Base-by-base conservation (phyloP, 257 asterid genomes). In the Paraleonurus japonicus region DNA sequence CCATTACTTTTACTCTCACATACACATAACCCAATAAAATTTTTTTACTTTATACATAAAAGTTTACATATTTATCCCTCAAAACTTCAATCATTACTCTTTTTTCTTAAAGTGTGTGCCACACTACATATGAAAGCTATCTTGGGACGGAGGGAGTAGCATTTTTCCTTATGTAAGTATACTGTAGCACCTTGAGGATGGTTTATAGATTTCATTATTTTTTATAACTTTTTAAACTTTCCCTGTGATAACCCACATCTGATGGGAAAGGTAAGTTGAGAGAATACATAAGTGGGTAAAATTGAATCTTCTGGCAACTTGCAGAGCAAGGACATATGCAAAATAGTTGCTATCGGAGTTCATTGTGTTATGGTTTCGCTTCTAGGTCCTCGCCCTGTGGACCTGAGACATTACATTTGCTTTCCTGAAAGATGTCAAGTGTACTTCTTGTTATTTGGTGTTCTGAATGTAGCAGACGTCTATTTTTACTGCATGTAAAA, bases 361-460 rank as follows among this genome's bases (percentile, higher is more conserved):
- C 57, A 50, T 50, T 16, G 12, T 50, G 57, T 50, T 50, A 7
- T 50, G 1, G 0, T 17, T 50, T 50, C 4, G 19, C 57, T 50
- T 50, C 57, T 50, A 13, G 19, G 51, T 43, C 7, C 51, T 4
- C 51, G 4, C 19, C n/a, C 57, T 16, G 57, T 17, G 26, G 26
- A 26, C 57, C 4, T 19, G 17, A 1, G 13, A 17, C 11, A 50
- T 50, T 50, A 8, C 12, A 50, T 26, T 20, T 48, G 12, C 63
- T 59, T 19, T 6, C n/a, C 22, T 45, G 41, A 22, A 65, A 32
- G 51, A 22, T 67, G 45, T 28, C 61, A 58, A n/a, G 28, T 45
- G 20, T 3, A 2, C 47, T 27, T 67, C 33, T 74, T 58, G 16
- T 48, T 24, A 61, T 35, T 75, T 68, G 47, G 69, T 43, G 32